Conservation (phyloP, 2,329 filamentous ascomycete genomes). For the Teratosphaeria zuluensis region DNA sequence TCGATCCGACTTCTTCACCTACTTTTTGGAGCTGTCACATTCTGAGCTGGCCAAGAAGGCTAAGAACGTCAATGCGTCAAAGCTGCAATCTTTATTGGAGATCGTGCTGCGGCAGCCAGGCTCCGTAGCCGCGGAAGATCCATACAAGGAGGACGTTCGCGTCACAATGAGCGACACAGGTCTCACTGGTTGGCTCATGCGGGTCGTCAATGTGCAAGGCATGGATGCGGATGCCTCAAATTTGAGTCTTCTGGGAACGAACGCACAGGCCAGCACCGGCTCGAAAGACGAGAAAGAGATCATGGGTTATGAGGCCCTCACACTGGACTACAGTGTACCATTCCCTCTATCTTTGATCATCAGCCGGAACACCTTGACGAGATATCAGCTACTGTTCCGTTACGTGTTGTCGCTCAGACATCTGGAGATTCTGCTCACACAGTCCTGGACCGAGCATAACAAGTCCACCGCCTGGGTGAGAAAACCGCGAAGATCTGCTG, state of each 20-base stretch:
- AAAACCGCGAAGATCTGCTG: conserved; percentile 10
- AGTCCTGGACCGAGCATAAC: conserved; percentile 83
- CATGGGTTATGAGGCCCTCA: conserved; percentile 80
- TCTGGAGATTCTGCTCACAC: conserved; percentile 76
- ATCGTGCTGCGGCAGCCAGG: conserved; percentile 92
- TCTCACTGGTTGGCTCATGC: conserved; percentile 86
- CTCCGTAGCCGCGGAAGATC: conserved; percentile 84
- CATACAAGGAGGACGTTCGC: conserved; percentile 97
- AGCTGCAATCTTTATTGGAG: conserved; percentile 91
- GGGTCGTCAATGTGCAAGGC: conserved; percentile 92
- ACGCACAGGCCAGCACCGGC: conserved; percentile 46
- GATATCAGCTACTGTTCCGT: conserved; percentile 92
- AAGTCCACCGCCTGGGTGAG: conserved; percentile 75
- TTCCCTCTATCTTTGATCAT: conserved; percentile 95
- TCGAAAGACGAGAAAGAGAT: conserved; percentile 75
- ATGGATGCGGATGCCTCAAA: conserved; percentile 57
- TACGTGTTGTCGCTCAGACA: conserved; percentile 85
- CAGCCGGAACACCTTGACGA: conserved; percentile 89
- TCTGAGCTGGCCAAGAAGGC: conserved; percentile 76
- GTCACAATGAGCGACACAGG: conserved; percentile 94
- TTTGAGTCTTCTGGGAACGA: conserved; percentile 56
- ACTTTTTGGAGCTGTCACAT: conserved; percentile 85
- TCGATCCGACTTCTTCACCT: conserved; percentile 93
- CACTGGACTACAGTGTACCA: conserved; percentile 87
- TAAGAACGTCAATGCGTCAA: conserved; percentile 79